Evolutionary conservation across 2,329 filamentous ascomycete species (phyloP).

Genomic region (Meredithiella fracta): DNA sequence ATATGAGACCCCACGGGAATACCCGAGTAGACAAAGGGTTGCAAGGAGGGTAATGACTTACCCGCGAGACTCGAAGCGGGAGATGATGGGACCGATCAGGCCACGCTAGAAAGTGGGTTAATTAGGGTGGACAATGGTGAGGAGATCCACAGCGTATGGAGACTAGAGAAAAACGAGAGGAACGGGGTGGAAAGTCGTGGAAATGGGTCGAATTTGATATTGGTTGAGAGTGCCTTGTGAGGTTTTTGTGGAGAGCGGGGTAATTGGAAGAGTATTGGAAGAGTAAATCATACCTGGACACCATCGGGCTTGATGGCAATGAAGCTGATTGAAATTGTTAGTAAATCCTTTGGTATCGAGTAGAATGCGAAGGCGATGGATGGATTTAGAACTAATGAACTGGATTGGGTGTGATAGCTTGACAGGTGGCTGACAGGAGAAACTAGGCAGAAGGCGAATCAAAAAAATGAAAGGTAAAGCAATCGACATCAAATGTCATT

Average conservation of each 20-base stretch:
- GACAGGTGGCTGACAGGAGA: too few relatives aligned
- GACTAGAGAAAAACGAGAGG: neutral
- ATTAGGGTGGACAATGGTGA: constrained; percentile 9
- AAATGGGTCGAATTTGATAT: constrained; percentile 9
- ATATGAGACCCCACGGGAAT: neutral
- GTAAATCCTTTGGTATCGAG: neutral
- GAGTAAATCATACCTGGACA: constrained; percentile 67
- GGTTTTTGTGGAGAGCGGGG: neutral
- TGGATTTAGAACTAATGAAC: too few relatives aligned
- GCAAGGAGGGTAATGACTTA: constrained; percentile 26
- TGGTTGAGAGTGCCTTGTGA: neutral
- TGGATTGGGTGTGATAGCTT: too few relatives aligned
- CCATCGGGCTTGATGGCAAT: constrained; percentile 99
- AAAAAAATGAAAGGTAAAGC: too few relatives aligned
- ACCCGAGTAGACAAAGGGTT: neutral
- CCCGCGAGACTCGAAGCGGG: constrained; percentile 94
- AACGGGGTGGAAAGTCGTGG: constrained; percentile 4
- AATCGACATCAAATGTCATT: neutral
- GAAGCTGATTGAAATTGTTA: constrained; percentile 48
- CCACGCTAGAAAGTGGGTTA: constrained; percentile 49
- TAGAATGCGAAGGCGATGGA: constrained; percentile 14
- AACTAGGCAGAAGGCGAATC: too few relatives aligned
- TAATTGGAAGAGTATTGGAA: neutral
- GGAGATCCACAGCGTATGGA: constrained; percentile 2
- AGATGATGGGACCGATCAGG: constrained; percentile 93